Evolutionary conservation across 2,329 filamentous ascomycete species (phyloP).

Genomic region (Rhynchosporium agropyri): DNA sequence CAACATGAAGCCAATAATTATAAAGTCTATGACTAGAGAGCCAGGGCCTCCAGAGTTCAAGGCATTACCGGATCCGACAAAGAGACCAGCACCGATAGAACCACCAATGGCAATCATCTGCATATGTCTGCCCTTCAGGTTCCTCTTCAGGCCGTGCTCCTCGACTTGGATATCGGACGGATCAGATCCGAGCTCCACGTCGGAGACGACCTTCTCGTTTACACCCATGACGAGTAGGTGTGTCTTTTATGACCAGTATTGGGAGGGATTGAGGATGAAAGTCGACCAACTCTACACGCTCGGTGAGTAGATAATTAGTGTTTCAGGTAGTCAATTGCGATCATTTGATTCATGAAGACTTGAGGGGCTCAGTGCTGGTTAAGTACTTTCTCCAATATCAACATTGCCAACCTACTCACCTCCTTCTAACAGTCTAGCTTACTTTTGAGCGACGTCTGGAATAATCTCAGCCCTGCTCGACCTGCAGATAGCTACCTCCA

Average conservation of each 20-base stretch:
- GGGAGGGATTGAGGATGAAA: neutral
- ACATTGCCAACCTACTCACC: slow-evolving; percentile 16
- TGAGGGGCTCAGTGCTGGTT: slow-evolving; percentile 17
- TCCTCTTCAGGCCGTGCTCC: slow-evolving; percentile 43
- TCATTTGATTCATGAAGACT: slow-evolving; percentile 6
- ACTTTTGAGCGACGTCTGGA: slow-evolving; percentile 12
- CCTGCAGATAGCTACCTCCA: slow-evolving; percentile 7
- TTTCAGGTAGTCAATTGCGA: slow-evolving; percentile 19
- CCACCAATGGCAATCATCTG: slow-evolving; percentile 57
- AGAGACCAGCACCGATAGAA: slow-evolving; percentile 54
- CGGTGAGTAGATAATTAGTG: slow-evolving; percentile 27
- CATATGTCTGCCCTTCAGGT: slow-evolving; percentile 52
- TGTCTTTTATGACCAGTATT: slow-evolving; percentile 2
- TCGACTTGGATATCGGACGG: slow-evolving; percentile 31
- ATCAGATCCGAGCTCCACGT: slow-evolving; percentile 21
- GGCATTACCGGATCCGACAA: slow-evolving; percentile 51
- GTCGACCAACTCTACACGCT: slow-evolving; percentile 28
- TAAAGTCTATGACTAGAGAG: slow-evolving; percentile 74
- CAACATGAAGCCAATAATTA: slow-evolving; percentile 76
- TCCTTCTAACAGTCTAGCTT: slow-evolving; percentile 26
- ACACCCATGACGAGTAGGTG: slow-evolving; percentile 20
- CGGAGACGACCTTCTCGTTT: slow-evolving; percentile 25
- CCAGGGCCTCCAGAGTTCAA: slow-evolving; percentile 62
- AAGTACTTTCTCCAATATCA: slow-evolving; percentile 25
- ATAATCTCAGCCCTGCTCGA: neutral